phyloP scores from a whole-genome alignment of 139 green algal genomes.

The Chlorella sorokiniana region DNA sequence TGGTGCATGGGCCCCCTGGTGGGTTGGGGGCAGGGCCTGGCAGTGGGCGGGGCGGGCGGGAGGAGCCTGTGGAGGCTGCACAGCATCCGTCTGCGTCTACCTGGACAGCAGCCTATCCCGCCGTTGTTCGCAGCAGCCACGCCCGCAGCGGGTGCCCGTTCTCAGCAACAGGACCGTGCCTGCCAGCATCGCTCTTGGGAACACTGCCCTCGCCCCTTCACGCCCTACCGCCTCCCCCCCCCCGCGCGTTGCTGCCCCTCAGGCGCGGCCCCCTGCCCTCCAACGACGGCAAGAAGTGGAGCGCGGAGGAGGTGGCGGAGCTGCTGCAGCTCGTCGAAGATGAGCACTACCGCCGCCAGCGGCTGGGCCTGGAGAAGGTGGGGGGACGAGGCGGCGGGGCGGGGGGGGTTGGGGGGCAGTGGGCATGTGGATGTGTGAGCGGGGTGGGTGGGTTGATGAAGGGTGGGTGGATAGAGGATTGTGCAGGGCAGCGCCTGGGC shows the following conservation, averaged over 20 bases:
- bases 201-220: not conserved
- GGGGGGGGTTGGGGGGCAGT: no score
- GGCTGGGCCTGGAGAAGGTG: conserved; percentile 47
- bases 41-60: not conserved
- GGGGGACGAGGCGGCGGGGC: not conserved
- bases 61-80: not conserved
- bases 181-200: no score
- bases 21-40: not conserved
- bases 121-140: no score
- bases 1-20: conserved; percentile 7
- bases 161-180: no score
- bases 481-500: no score
- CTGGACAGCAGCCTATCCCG: no score
- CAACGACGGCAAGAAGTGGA: conserved; percentile 57
- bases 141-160: no score
- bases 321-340: conserved; percentile 47
- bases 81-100: no score
- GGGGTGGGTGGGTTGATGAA: no score
- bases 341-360: conserved; percentile 29
- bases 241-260: not conserved
- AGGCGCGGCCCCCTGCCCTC: conserved; percentile 20
- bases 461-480: no score
- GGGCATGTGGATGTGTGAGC: no score
- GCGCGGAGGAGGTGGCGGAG: conserved; percentile 41
- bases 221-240: not conserved